Conservation (phyloP, 2,329 filamentous ascomycete species). For the Xylariaceae sp. region DNA sequence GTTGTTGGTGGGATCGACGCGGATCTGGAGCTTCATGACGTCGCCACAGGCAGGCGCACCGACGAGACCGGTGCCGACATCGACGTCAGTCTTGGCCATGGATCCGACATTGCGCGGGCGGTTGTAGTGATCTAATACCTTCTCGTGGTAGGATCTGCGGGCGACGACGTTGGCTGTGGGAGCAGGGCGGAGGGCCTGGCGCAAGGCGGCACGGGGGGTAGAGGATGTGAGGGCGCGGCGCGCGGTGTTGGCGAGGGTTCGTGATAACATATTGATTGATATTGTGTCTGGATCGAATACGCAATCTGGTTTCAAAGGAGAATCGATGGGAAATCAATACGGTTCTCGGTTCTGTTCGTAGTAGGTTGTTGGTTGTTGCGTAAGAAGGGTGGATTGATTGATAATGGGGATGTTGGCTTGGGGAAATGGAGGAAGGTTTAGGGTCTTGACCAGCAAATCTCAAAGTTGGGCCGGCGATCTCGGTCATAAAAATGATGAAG, state of each 20-base stretch:
- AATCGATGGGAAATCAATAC: background rate
- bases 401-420: constrained; percentile 1
- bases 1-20: constrained; percentile 69
- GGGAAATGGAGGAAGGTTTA: background rate
- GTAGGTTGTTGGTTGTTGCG: background rate
- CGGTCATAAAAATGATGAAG: constrained; percentile 28
- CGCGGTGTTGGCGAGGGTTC: constrained; percentile 37
- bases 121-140: constrained; percentile 78
- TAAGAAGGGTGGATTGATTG: constrained; percentile 5
- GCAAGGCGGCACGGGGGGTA: constrained; percentile 36
- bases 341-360: constrained; percentile 1
- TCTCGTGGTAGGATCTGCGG: constrained; percentile 49
- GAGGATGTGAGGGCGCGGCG: constrained; percentile 41
- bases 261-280: constrained; percentile 41
- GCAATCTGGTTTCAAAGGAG: background rate
- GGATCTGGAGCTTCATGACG: constrained; percentile 91
- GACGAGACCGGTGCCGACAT: constrained; percentile 75
- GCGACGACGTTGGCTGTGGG: constrained; percentile 39
- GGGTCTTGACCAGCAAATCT: constrained; percentile 25
- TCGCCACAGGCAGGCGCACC: constrained; percentile 88
- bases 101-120: constrained; percentile 74
- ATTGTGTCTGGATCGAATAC: background rate
- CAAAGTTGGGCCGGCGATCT: constrained; percentile 27
- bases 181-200: constrained; percentile 39
- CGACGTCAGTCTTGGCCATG: constrained; percentile 65